These are phyloP conservation scores for Tagetes patula DNA, from an alignment of 129 eudicot genomes.

Conservation along the genomic window DNA sequence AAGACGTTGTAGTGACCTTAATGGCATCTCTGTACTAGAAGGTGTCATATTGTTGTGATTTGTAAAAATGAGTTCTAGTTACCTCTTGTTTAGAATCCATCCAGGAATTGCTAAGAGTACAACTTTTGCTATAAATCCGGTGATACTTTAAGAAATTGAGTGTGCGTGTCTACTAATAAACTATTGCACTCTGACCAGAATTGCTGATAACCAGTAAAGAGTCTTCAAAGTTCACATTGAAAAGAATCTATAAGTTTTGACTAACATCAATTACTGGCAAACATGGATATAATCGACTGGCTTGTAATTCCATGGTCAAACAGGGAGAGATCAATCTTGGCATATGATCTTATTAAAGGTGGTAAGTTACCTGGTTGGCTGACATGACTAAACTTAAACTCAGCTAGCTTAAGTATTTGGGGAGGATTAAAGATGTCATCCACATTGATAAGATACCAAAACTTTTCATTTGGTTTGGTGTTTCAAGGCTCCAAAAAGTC, in stretches of 20 bases:
- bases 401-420: not conserved
- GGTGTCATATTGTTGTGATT: not conserved
- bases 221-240: not conserved
- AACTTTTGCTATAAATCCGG: too few species aligned
- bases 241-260: not conserved
- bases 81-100: not conserved
- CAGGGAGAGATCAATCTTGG: not conserved
- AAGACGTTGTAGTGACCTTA: conserved; percentile 5
- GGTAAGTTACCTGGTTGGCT: not conserved
- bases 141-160: not conserved
- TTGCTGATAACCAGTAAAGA: not conserved
- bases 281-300: not conserved
- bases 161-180: not conserved
- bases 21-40: not conserved
- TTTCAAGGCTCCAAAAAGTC: not conserved
- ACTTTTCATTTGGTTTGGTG: not conserved
- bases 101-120: conserved; percentile 7
- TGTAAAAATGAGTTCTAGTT: conserved; percentile 2
- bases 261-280: not conserved
- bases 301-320: not conserved
- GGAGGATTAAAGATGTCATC: not conserved
- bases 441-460: not conserved
- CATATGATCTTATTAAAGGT: not conserved
- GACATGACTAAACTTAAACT: not conserved
- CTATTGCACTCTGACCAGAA: not conserved